Base-by-base conservation (phyloP, 139 green algal species). In the Yamagishiella unicocca region DNA sequence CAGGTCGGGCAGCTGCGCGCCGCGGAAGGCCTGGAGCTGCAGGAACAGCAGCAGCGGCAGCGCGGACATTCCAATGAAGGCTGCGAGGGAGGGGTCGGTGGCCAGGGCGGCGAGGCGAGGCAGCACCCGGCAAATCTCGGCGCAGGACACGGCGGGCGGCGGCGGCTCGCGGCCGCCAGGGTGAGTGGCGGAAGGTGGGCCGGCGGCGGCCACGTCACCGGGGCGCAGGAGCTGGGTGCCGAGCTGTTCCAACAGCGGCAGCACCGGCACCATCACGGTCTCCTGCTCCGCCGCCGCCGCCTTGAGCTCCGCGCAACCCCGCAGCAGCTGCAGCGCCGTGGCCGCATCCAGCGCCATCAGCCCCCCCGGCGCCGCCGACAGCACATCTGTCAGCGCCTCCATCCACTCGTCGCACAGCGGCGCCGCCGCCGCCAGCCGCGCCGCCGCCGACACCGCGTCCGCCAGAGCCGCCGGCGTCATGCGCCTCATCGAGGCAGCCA, bases 401-500 rank as follows among this genome's bases (percentile, higher is more conserved):
- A 46, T 42, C 79, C 79, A 85, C 29, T 75, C 79, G 6, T 46
- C 42, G 40, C 79, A 64, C 61, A 72, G 79, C 79, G 61, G 79
- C n/a, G 61, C 79, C 38, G 43, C 61, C 42, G 62, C 42, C 10
- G 80, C 55, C 43, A 86, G 31, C 25, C 21, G 21, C 43, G 43
- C 80, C 42, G 64, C 19, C 80, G 80, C 80, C 45, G 43, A 25
- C 64, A 86, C 80, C 31, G 42, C 62, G 6, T n/a, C 43, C 43
- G 64, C 43, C 62, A 86, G 62, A 43, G 46, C 21, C 24, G 21
- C 6, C 31, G 80, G 9, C 19, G 64, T 67, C 80, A 86, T 58
- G 29, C 21, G 1, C 2, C n/a, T 25, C 31, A 72, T 72, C 9
- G 45, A 29, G 6, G 42, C 64, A n/a, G 80, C 80, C 10, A 78